phyloP scores from a whole-genome alignment of 2,329 filamentous ascomycete genomes.

The Arthrobotrys megalospora region DNA sequence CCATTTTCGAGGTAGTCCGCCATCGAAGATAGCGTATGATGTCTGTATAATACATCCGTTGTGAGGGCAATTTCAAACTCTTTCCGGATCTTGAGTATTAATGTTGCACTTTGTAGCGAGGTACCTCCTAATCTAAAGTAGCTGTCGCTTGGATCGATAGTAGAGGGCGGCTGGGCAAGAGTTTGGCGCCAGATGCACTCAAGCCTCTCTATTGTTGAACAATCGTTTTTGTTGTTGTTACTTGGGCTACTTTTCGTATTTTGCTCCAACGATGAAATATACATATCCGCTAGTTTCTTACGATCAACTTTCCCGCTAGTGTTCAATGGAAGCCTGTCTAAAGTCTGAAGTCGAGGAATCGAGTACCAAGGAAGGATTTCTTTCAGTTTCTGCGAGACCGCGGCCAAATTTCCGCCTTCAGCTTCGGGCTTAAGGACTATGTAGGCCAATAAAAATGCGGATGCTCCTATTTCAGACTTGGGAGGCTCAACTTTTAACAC shows the following conservation, averaged over 20 bases:
- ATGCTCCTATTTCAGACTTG: not conserved
- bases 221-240: not conserved
- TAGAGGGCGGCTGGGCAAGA: not conserved
- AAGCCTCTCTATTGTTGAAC: constrained; percentile 8
- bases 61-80: constrained; percentile 14
- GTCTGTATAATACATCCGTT: constrained; percentile 11
- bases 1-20: constrained; percentile 4
- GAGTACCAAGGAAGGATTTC: constrained; percentile 2
- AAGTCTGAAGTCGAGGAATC: constrained; percentile 1
- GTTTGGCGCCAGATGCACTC: constrained; percentile 14
- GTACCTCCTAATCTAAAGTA: constrained; percentile 27
- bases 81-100: constrained; percentile 22
- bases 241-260: not conserved
- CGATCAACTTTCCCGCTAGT: constrained; percentile 21
- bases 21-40: constrained; percentile 19
- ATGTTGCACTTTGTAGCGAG: constrained; percentile 15
- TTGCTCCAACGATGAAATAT: not conserved
- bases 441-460: constrained; percentile 16
- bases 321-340: constrained; percentile 28
- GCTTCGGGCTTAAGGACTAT: constrained; percentile 12
- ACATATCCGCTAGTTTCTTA: constrained; percentile 11
- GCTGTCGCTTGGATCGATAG: constrained; percentile 11
- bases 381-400: constrained; percentile 16
- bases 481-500: constrained; percentile 13
- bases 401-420: not conserved